Percentiles rank a stretch among this genome's conserved stretches.
Conservation (phyloP, 2,329 filamentous ascomycete genomes). For the Thelonectria blattea region DNA sequence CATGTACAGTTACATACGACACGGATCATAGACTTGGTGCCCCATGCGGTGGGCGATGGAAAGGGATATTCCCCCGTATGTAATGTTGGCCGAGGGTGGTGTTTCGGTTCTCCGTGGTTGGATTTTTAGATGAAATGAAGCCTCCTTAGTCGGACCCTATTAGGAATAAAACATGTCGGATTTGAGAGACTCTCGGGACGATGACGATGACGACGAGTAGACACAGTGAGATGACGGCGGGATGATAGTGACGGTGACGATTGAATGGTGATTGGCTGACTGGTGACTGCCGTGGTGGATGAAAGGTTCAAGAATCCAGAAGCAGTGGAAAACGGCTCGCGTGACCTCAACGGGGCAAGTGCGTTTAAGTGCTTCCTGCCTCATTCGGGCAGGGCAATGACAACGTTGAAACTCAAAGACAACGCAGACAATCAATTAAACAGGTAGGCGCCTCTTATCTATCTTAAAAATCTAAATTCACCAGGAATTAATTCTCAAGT, state of each 20-base stretch:
- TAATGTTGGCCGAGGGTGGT: background rate
- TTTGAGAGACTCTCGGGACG: background rate
- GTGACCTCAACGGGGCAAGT: background rate
- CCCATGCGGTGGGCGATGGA: background rate
- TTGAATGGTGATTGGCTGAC: background rate
- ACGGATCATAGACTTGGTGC: conserved; percentile 4
- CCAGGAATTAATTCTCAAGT: background rate
- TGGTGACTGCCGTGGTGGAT: background rate
- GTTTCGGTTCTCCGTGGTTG: background rate
- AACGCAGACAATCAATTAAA: no score
- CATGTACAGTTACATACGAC: conserved; percentile 22
- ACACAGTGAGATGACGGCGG: background rate
- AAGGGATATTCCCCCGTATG: background rate
- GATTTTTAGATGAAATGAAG: background rate
- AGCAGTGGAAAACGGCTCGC: background rate
- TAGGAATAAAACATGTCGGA: background rate
- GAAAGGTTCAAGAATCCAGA: background rate
- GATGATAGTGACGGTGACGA: background rate
- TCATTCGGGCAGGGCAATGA: no score
- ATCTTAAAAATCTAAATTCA: no score
- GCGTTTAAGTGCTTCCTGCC: background rate
- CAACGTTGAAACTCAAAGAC: no score
- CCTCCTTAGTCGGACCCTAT: background rate
- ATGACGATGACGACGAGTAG: background rate
- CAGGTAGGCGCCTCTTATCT: no score